phyloP scores from a whole-genome alignment of 768 basidiomycete species.

The Tulasnella sp. region DNA sequence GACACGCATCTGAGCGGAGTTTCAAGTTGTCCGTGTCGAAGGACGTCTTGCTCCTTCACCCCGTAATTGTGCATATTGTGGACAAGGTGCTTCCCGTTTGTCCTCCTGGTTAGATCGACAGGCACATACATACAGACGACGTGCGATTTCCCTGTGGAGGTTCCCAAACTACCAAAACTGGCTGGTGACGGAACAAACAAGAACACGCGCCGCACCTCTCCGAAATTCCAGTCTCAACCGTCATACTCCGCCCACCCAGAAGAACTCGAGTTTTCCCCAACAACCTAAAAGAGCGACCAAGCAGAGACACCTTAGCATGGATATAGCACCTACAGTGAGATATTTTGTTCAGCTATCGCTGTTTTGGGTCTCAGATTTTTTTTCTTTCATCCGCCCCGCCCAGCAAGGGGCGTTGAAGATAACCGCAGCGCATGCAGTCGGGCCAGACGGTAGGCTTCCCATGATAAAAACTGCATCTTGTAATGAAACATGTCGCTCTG shows the following conservation, averaged over 20 bases:
- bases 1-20: not conserved
- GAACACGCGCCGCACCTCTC: slow-evolving; percentile 1
- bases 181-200: not conserved
- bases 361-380: not conserved
- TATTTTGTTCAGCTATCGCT: not conserved
- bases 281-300: not conserved
- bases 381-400: no score
- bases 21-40: not conserved
- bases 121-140: no score
- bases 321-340: not conserved
- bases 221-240: not conserved
- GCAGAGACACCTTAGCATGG: not conserved
- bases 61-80: not conserved
- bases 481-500: no score
- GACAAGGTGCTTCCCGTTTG: no score
- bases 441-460: no score
- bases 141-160: not conserved
- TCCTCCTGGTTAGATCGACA: no score
- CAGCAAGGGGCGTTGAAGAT: no score
- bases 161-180: not conserved
- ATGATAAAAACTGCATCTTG: no score
- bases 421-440: no score
- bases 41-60: not conserved
- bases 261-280: not conserved
- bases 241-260: not conserved